A percentile compares a stretch with the other conserved stretches of the same genome.
These are phyloP conservation scores for Penicillium nucicola DNA, from an alignment of 495 filamentous ascomycete species.

Conservation along the genomic window DNA sequence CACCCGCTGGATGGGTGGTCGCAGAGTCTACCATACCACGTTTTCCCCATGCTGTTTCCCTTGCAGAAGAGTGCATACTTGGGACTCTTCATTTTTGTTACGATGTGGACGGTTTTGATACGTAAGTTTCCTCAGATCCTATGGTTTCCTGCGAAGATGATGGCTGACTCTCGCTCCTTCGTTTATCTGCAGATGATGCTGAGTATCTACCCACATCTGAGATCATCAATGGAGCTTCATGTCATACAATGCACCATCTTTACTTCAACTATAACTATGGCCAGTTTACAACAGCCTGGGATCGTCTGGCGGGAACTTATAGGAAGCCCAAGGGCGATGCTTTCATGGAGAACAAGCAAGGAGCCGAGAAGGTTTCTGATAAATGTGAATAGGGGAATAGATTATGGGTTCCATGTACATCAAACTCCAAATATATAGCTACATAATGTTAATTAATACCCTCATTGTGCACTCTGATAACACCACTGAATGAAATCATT, in stretches of 20 bases:
- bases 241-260: constrained; percentile 91
- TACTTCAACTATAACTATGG: constrained; percentile 99
- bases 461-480: constrained; percentile 6
- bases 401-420: not conserved
- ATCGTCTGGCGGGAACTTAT: constrained; percentile 82
- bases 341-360: constrained; percentile 12
- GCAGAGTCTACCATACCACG: constrained; percentile 89
- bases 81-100: constrained; percentile 81
- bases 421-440: not conserved
- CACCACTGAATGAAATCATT: constrained; percentile 39
- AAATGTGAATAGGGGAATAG: not conserved
- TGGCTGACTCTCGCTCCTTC: not conserved
- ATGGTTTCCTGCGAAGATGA: no score
- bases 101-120: constrained; percentile 94
- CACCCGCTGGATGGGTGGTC: constrained; percentile 89
- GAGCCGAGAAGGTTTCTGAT: not conserved
- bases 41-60: constrained; percentile 88
- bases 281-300: constrained; percentile 93
- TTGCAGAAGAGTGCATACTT: constrained; percentile 87
- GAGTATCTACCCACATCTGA: constrained; percentile 81
- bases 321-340: constrained; percentile 53
- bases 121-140: constrained; percentile 33
- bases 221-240: constrained; percentile 88
- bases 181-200: constrained; percentile 59
- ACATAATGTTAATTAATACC: not conserved